Evolutionary conservation across 352 stramenopile species (phyloP), one percentile per base, ranked within the genome.

Genomic region (Phytophthora pisi): DNA sequence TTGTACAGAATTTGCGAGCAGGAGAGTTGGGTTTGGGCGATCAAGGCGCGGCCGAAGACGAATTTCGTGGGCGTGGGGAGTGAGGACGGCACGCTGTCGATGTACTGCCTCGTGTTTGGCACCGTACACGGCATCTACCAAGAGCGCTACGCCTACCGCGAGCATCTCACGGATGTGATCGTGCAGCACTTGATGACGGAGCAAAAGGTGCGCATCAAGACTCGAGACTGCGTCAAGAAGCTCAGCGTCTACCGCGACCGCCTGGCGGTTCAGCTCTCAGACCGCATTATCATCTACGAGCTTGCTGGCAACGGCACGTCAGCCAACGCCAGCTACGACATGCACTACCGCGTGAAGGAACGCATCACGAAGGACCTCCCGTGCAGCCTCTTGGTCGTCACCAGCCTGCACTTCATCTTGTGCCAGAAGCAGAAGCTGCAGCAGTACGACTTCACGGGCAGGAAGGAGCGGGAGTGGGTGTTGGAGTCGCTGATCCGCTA

Each of bases 101-200:
- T 97, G 51, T 83, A 97, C 47, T 91, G 93, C 73, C 76, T 98
- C 26, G 77, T 96, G 30, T 98, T 98, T 72, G 82, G 90, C 45
- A 93, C 92, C 4, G 89, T 98, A 5, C 90, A 98, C 75, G 91
- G 88, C 47, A 91, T 98, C 31, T 97, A 97, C 69, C 81, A 97
- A 52, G 95, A 98, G 57, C 86, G 95, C 2, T 98, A 97, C 61
- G 93, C 93, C 9, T 98, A 97, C 69, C 87, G 92, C 4, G 94
- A 98, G 67, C 91, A 97, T 61, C 90, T 98, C 57, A 98, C 93
- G 11, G 95, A 98, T 66, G 94, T 98, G 52, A 96, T 98, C 66
- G 91, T 98, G 16, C 93, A 98, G 80, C 93, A 98, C 70, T 77
- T 98, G 31, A 89, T 97, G 74, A 98, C 91, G 16, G 94, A 98